These are phyloP conservation scores for Alternaria arbusti DNA, from an alignment of 2,329 filamentous ascomycete genomes.

Conservation along the genomic window DNA sequence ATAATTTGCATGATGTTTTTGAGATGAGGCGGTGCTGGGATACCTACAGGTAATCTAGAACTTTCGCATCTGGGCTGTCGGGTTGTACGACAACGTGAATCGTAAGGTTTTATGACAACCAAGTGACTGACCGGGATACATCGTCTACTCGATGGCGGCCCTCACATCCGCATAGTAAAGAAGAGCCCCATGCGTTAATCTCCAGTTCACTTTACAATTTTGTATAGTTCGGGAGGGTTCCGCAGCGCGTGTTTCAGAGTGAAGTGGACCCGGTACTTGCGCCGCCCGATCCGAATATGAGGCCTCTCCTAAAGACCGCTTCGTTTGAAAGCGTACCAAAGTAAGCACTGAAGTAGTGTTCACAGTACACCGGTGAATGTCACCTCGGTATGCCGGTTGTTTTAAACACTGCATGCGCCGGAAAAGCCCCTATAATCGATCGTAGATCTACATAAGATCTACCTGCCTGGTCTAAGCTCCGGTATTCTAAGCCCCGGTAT, in stretches of 20 bases:
- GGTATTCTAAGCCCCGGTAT: constrained; percentile 18
- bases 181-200: neutral
- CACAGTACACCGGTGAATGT: neutral
- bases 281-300: neutral
- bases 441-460: constrained; percentile 5
- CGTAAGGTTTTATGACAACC: neutral
- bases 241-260: neutral
- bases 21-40: neutral
- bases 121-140: neutral
- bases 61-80: neutral
- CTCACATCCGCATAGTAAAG: neutral
- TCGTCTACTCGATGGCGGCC: neutral
- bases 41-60: neutral
- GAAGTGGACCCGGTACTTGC: neutral
- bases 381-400: neutral
- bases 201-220: neutral
- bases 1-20: neutral
- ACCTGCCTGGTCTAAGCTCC: constrained; percentile 17
- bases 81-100: neutral
- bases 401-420: neutral
- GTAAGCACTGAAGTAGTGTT: neutral
- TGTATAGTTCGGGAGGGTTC: neutral
- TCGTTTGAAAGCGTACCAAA: neutral
- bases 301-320: neutral
- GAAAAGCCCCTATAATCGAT: neutral